Evolutionary conservation across 345 rosid species (phyloP).

Genomic region (Euphorbia peplus): DNA sequence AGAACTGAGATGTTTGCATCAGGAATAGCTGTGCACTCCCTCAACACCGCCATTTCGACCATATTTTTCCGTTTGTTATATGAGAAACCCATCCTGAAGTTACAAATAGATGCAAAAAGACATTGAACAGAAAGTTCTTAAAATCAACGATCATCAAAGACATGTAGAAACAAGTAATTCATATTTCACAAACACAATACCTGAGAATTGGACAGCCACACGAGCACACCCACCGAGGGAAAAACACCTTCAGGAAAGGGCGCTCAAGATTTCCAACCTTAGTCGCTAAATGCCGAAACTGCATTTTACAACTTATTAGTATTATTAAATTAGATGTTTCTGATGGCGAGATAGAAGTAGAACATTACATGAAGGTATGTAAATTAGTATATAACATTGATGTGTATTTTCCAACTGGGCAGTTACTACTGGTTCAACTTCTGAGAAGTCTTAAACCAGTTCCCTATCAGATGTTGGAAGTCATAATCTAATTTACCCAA

Average conservation of each 20-base stretch:
- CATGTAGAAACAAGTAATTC: conserved; percentile 11
- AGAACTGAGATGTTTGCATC: conserved; percentile 53
- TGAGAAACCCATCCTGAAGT: conserved; percentile 87
- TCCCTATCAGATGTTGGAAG: too few relatives aligned
- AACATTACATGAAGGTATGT: too few relatives aligned
- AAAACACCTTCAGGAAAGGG: conserved; percentile 91
- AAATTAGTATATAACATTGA: too few relatives aligned
- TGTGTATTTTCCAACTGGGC: too few relatives aligned
- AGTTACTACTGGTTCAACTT: too few relatives aligned
- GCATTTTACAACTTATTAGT: conserved; percentile 34
- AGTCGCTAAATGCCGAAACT: conserved; percentile 92
- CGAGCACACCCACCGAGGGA: conserved; percentile 86
- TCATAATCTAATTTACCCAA: too few relatives aligned
- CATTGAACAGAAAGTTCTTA: conserved; percentile 1
- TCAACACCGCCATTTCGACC: conserved; percentile 86
- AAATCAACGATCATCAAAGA: conserved; percentile 12
- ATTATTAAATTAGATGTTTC: too few relatives aligned
- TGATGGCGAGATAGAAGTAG: too few relatives aligned
- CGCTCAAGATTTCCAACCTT: conserved; percentile 96
- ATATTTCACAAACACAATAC: conserved; percentile 34
- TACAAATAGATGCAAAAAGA: conserved; percentile 4
- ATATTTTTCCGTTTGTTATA: conserved; percentile 92
- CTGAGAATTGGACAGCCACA: conserved; percentile 91
- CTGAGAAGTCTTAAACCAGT: too few relatives aligned
- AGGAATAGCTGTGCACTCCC: conserved; percentile 72